Evolutionary conservation across 495 filamentous ascomycete genomes (phyloP).

Genomic region (Trichoderma parareesei): DNA sequence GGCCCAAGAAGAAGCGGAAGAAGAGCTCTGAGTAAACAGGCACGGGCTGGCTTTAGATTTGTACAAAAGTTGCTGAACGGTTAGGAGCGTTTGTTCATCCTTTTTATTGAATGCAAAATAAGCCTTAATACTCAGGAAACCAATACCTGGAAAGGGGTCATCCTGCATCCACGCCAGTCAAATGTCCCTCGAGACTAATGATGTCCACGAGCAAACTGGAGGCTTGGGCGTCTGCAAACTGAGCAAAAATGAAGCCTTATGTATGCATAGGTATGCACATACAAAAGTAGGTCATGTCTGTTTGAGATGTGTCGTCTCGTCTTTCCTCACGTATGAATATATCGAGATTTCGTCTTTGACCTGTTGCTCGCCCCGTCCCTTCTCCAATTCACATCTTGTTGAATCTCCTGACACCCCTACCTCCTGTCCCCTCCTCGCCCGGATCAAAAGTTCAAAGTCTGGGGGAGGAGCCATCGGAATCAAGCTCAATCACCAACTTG

Average conservation of each 20-base stretch:
- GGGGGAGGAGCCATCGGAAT: constrained; percentile 14
- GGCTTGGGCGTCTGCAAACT: no score
- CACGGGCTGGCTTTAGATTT: background rate
- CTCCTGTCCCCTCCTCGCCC: background rate
- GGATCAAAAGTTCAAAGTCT: background rate
- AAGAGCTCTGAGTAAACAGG: constrained; percentile 22
- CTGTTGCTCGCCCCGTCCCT: background rate
- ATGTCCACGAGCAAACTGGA: no score
- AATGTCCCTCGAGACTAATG: no score
- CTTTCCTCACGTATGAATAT: no score
- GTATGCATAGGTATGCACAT: no score
- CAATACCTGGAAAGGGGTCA: background rate
- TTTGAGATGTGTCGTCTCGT: no score
- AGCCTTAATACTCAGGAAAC: background rate
- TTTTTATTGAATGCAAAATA: background rate
- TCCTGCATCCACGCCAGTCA: no score
- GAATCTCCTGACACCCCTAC: background rate
- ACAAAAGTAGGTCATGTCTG: no score
- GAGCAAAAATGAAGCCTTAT: no score
- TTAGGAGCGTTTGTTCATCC: background rate
- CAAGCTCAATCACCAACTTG: constrained; percentile 57
- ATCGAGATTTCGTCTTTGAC: no score
- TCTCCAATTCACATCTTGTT: background rate
- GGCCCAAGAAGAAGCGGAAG: constrained; percentile 51
- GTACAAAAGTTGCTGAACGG: background rate